Base-by-base conservation (phyloP, 108 stramenopile genomes). In the Mediolabrus comicus region DNA sequence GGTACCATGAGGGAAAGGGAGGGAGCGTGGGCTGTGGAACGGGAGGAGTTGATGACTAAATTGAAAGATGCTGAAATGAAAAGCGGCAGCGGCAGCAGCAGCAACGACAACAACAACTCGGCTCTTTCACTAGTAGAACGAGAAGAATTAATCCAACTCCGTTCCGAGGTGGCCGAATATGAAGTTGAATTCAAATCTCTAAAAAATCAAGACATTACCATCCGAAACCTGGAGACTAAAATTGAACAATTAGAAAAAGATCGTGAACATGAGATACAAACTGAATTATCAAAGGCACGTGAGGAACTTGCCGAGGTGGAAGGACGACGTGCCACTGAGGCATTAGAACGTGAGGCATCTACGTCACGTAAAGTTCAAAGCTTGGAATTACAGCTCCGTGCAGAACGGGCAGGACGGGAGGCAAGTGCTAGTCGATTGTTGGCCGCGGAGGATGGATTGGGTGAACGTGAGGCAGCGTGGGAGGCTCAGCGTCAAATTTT, bases 161-260 rank as follows among this genome's bases (percentile, higher is more conserved):
- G 90, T 3, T 62, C 84, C 16, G 96, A 95, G 74, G 87, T 97
- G 8, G 87, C 89, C 0, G 95, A 97, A 59, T 95, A 95, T 65
- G 93, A 93, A 68, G 92, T 92, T 26, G 96, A 97, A 62, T 95
- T 95, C 74, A 74, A 86, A 1, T 71, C 70, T 33, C 69, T 97
- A 26, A 92, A 97, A 78, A 94, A 97, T 69, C 96, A 97, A 66
- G 94, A 95, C 53, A 89, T 97, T 77, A 95, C 93, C 27, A 95
- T 97, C 56, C 83, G 89, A 4, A 92, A 87, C 77, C 74, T 97
- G 39, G 89, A 97, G 60, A 82, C 73, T 36, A 75, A 85, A 51
- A 94, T 97, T 71, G 80, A 63, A 8, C 87, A 93, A 46, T 66
- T 95, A 24, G 84, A 90, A 38, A 49, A 71, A 39, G 74, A 77